Evolutionary conservation across 805 yeast genomes (phyloP).

Genomic region (Myxozyma vanderwaltii): DNA sequence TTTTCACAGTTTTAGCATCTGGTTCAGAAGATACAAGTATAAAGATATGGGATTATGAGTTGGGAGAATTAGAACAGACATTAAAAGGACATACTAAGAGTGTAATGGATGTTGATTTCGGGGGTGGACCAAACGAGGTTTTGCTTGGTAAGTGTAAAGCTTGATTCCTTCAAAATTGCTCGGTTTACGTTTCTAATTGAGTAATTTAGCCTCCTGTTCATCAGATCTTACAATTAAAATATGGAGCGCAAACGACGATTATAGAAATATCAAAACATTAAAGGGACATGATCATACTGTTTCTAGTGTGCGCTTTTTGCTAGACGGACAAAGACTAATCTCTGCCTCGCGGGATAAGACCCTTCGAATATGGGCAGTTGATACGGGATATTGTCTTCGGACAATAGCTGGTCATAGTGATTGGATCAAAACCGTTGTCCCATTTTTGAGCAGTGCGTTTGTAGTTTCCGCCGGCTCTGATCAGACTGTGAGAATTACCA

Average conservation of each 20-base stretch:
- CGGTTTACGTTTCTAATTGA: background rate
- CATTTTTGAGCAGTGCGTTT: slow-evolving; percentile 54
- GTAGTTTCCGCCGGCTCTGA: slow-evolving; percentile 78
- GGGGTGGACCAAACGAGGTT: slow-evolving; percentile 42
- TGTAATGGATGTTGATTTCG: slow-evolving; percentile 61
- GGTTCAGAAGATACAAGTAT: slow-evolving; percentile 75
- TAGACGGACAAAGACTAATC: slow-evolving; percentile 52
- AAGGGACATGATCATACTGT: slow-evolving; percentile 89
- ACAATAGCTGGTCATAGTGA: slow-evolving; percentile 80
- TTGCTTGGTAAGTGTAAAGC: slow-evolving; percentile 18
- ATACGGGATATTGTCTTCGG: slow-evolving; percentile 64
- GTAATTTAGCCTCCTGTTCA: slow-evolving; percentile 51
- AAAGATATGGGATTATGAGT: slow-evolving; percentile 71
- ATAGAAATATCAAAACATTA: slow-evolving; percentile 60
- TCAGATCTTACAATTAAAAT: slow-evolving; percentile 61
- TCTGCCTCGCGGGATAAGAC: slow-evolving; percentile 91
- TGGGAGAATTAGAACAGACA: slow-evolving; percentile 60
- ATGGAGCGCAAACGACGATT: slow-evolving; percentile 61
- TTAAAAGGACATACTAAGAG: slow-evolving; percentile 76
- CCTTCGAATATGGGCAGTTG: slow-evolving; percentile 73
- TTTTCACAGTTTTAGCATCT: slow-evolving; percentile 62
- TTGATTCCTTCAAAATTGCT: background rate
- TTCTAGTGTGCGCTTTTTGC: slow-evolving; percentile 60
- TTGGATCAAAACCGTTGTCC: slow-evolving; percentile 74
- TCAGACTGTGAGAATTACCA: slow-evolving; percentile 68